phyloP scores from a whole-genome alignment of 2,329 filamentous ascomycete genomes.

The Diaporthe sp. region DNA sequence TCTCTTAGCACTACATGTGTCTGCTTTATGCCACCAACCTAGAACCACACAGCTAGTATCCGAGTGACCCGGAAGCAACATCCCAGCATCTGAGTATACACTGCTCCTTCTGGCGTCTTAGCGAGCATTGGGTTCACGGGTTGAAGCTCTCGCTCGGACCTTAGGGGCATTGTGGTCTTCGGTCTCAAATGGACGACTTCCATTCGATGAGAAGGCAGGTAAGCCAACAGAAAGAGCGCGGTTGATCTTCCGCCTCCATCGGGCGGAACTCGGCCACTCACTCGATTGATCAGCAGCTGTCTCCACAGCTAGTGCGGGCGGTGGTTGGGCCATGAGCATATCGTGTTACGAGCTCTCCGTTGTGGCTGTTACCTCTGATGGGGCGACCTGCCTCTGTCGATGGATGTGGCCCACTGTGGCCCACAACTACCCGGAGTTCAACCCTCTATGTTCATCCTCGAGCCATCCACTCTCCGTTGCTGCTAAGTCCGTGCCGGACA shows the following conservation, averaged over 20 bases:
- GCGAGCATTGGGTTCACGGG: not conserved
- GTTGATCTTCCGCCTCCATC: not conserved
- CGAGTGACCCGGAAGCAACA: no score
- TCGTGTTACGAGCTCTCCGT: slow-evolving; percentile 2
- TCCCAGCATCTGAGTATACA: not conserved
- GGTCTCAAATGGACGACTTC: not conserved
- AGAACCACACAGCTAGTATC: no score
- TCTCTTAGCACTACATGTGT: not conserved
- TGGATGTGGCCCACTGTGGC: not conserved
- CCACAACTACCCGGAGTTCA: not conserved
- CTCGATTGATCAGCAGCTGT: slow-evolving; percentile 3
- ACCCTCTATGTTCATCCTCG: not conserved
- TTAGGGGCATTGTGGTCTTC: not conserved
- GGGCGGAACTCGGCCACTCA: slow-evolving; percentile 8
- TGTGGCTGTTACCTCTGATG: not conserved
- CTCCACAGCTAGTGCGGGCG: not conserved
- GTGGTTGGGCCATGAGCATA: slow-evolving; percentile 4
- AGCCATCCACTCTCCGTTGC: not conserved
- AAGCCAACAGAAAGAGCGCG: not conserved
- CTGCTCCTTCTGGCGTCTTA: not conserved
- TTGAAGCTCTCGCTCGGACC: not conserved
- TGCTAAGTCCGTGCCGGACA: not conserved
- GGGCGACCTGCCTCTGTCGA: slow-evolving; percentile 1
- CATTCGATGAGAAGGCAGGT: not conserved
- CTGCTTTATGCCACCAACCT: not conserved